Percentiles rank a stretch among this genome's conserved stretches.
These are phyloP conservation scores for Pseudocohnilembus persalinus DNA, from an alignment of 169 alveolate genomes.

Conservation along the genomic window DNA sequence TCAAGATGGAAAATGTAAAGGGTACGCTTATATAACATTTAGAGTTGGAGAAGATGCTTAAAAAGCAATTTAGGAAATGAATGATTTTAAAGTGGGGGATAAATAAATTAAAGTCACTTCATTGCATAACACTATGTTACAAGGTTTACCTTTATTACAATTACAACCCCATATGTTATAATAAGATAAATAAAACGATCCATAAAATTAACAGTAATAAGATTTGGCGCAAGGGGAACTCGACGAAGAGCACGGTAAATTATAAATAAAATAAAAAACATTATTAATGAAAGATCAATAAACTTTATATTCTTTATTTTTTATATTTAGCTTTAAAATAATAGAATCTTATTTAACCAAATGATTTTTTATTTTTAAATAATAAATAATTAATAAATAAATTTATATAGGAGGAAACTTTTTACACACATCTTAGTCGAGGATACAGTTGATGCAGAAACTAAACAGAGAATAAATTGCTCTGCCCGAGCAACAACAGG, in stretches of 20 bases:
- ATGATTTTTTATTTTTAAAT: too few relatives aligned
- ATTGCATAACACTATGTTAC: constrained; percentile 2
- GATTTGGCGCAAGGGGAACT: neutral
- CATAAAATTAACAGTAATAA: too few relatives aligned
- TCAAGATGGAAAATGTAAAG: constrained; percentile 88
- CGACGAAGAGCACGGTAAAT: neutral
- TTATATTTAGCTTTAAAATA: too few relatives aligned
- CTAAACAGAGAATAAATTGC: constrained; percentile 21
- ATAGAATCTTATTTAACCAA: too few relatives aligned
- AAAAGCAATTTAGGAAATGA: constrained; percentile 94
- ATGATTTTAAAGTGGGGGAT: constrained; percentile 94
- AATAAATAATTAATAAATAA: too few relatives aligned
- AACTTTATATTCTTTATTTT: too few relatives aligned
- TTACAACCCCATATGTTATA: neutral
- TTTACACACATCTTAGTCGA: constrained; percentile 30
- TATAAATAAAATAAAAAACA: too few relatives aligned
- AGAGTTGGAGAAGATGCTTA: constrained; percentile 93
- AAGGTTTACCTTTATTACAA: constrained; percentile 11
- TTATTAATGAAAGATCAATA: neutral
- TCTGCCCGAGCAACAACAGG: constrained; percentile 11
- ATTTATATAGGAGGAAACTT: constrained; percentile 14
- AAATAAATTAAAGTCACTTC: constrained; percentile 10
- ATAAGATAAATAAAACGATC: constrained; percentile 22
- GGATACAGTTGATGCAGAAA: constrained; percentile 32
- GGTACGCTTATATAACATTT: constrained; percentile 91